These are phyloP conservation scores for Phytophthora nicotianae DNA, from an alignment of 352 stramenopile species.

Conservation along the genomic window DNA sequence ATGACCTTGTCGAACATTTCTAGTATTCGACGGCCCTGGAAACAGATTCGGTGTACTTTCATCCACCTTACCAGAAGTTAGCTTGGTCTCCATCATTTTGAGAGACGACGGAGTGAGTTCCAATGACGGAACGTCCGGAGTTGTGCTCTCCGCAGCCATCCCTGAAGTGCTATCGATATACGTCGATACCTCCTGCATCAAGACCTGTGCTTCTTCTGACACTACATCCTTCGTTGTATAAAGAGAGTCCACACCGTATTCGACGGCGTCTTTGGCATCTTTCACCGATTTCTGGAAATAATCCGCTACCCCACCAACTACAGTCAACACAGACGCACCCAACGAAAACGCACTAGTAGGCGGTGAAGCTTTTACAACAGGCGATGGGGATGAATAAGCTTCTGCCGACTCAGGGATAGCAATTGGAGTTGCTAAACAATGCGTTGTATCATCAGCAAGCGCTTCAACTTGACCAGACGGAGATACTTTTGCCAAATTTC, in stretches of 20 bases:
- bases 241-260: conserved; percentile 74
- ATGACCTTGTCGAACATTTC: conserved; percentile 10
- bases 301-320: conserved; percentile 69
- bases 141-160: conserved; percentile 11
- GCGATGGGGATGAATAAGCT: conserved; percentile 22
- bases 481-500: neutral
- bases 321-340: conserved; percentile 64
- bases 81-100: conserved; percentile 37
- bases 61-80: conserved; percentile 18
- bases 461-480: conserved; percentile 1
- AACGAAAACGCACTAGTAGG: conserved; percentile 56
- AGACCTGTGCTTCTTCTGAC: conserved; percentile 65
- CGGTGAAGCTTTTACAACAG: conserved; percentile 29
- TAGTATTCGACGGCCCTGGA: conserved; percentile 17
- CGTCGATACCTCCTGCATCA: conserved; percentile 67
- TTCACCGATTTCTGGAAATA: conserved; percentile 77
- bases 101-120: conserved; percentile 31
- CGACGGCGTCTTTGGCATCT: conserved; percentile 74
- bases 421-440: conserved; percentile 9
- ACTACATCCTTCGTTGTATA: conserved; percentile 75
- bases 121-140: conserved; percentile 11
- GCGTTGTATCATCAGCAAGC: neutral
- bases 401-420: conserved; percentile 13
- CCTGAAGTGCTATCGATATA: conserved; percentile 47
- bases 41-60: conserved; percentile 25